A percentile compares a stretch with the other conserved stretches of the same genome.
Conservation (phyloP, 2,329 filamentous ascomycete genomes). For the Biscogniauxia sp. region DNA sequence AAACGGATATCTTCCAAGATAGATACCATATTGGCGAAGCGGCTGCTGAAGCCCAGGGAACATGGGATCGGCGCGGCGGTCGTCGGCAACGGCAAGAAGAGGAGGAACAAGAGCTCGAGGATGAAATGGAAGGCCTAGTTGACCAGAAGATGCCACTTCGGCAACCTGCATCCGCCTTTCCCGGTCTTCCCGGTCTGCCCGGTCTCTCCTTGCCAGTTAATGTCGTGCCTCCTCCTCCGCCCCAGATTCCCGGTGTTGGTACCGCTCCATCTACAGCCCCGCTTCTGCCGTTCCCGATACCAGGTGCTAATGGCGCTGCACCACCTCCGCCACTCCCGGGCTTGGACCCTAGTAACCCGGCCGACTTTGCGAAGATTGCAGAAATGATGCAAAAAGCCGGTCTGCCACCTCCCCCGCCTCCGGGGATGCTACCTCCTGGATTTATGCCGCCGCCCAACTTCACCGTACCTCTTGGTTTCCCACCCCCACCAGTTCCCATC, state of each 20-base stretch:
- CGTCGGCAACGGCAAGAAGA: constrained; percentile 81
- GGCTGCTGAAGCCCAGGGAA: constrained; percentile 91
- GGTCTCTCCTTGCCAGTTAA: constrained; percentile 42
- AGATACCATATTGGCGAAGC: constrained; percentile 93
- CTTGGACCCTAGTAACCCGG: constrained; percentile 58
- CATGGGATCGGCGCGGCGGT: constrained; percentile 79
- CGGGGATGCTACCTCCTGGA: constrained; percentile 47
- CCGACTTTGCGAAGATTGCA: constrained; percentile 58
- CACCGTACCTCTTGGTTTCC: constrained; percentile 36
- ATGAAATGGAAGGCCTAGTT: constrained; percentile 87
- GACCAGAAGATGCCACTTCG: constrained; percentile 80
- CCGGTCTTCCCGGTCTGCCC: constrained; percentile 56
- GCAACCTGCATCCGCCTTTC: constrained; percentile 47
- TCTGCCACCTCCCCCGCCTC: constrained; percentile 56
- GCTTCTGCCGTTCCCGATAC: constrained; percentile 54
- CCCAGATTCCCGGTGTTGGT: constrained; percentile 33
- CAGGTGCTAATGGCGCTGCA: constrained; percentile 35
- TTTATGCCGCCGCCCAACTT: constrained; percentile 46
- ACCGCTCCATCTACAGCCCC: constrained; percentile 32
- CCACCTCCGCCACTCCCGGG: constrained; percentile 49
- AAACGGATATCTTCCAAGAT: constrained; percentile 81
- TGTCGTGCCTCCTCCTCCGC: constrained; percentile 35
- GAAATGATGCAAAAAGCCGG: constrained; percentile 66
- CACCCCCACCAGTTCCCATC: constrained; percentile 30
- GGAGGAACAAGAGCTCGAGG: constrained; percentile 89